Evolutionary conservation across 176 grass and related monocot species (phyloP).

Genomic region (Musa schizocarpa): DNA sequence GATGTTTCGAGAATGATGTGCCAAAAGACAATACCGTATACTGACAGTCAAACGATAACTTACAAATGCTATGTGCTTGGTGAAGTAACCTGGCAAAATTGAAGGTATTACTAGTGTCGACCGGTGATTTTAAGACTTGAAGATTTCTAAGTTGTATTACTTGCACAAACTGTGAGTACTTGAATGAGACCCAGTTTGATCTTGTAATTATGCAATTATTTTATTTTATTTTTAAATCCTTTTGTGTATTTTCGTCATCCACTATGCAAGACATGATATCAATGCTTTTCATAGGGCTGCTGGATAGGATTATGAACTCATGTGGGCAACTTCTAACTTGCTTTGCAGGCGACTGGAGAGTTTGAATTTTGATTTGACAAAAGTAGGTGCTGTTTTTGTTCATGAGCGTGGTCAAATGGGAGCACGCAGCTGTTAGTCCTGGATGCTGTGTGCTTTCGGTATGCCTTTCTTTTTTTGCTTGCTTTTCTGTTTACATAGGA

Average conservation of each 20-base stretch:
- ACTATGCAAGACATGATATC: background rate
- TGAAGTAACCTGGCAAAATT: no score
- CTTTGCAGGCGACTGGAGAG: slow-evolving; percentile 49
- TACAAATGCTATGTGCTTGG: no score
- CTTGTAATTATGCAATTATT: no score
- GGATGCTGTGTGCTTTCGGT: no score
- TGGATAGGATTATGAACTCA: background rate
- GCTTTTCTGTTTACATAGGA: background rate
- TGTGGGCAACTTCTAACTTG: slow-evolving; percentile 6
- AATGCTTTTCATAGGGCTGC: background rate
- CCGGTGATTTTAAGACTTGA: background rate
- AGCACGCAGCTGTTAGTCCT: background rate
- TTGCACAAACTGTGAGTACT: no score
- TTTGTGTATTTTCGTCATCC: no score
- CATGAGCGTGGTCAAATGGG: background rate
- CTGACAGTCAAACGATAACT: no score
- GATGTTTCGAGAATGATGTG: no score
- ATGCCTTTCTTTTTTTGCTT: no score
- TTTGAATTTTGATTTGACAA: slow-evolving; percentile 51
- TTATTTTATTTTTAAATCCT: no score
- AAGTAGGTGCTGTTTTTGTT: background rate
- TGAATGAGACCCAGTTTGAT: no score
- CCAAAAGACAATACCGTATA: no score
- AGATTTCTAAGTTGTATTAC: background rate
- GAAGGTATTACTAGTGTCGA: background rate